Conservation (phyloP, 2,329 filamentous ascomycete species). For the Thermomyces lanuginosus region DNA sequence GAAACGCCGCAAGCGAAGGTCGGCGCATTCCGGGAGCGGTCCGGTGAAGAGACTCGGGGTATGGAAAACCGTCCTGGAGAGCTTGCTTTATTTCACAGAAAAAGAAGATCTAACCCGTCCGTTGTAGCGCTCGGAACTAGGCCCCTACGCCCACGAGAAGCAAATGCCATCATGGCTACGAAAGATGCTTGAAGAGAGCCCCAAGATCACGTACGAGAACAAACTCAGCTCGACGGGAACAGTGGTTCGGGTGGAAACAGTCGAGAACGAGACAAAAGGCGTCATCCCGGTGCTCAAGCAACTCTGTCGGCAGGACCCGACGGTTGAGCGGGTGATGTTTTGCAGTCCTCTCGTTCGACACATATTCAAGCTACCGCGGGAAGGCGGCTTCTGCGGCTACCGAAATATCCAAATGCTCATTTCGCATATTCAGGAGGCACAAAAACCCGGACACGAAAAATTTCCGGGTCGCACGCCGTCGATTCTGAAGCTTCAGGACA, state of each 20-base stretch:
- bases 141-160: conserved; percentile 55
- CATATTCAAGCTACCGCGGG: conserved; percentile 62
- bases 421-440: conserved; percentile 54
- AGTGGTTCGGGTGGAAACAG: conserved; percentile 24
- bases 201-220: conserved; percentile 40
- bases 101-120: too few species aligned
- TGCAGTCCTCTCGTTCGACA: conserved; percentile 63
- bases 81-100: too few species aligned
- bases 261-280: conserved; percentile 34
- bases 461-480: conserved; percentile 51
- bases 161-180: conserved; percentile 57
- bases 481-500: conserved; percentile 68
- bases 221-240: conserved; percentile 29
- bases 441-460: conserved; percentile 39
- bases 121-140: conserved; percentile 46
- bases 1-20: too few species aligned
- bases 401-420: conserved; percentile 85
- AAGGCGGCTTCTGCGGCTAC: conserved; percentile 90
- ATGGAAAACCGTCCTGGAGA: too few species aligned
- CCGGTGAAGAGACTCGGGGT: conserved; percentile 20
- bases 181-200: conserved; percentile 43
- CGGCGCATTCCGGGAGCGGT: conserved; percentile 1
- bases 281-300: conserved; percentile 47
- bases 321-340: conserved; percentile 56
- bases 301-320: conserved; percentile 47